Conservation (phyloP, 768 basidiomycete genomes). For the Phanerodontia chrysosporium region DNA sequence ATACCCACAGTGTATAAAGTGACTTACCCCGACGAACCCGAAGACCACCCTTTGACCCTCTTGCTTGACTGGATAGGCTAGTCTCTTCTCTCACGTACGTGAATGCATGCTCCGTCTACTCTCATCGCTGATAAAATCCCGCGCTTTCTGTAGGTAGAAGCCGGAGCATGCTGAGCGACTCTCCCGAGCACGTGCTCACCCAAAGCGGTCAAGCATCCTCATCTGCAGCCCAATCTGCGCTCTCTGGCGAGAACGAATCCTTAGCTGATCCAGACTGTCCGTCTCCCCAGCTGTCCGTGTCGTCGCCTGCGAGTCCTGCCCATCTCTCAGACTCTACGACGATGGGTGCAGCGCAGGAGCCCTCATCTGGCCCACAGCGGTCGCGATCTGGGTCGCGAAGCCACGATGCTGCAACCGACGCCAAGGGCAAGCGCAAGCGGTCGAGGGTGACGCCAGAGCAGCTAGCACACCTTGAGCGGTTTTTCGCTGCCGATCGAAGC, state of each 20-base stretch:
- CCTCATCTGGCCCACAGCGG: slow-evolving; percentile 6
- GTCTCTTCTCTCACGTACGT: background rate
- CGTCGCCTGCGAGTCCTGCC: slow-evolving; percentile 6
- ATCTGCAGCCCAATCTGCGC: background rate
- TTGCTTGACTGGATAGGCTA: background rate
- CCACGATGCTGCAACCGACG: slow-evolving; percentile 14
- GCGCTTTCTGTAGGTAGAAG: slow-evolving; percentile 1
- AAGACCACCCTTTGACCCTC: background rate
- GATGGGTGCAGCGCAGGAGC: background rate
- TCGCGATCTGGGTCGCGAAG: slow-evolving; percentile 7
- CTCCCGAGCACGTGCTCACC: slow-evolving; percentile 5
- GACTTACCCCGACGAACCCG: background rate
- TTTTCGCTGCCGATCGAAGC: slow-evolving; percentile 64
- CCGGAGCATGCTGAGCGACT: slow-evolving; percentile 1
- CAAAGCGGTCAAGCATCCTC: background rate
- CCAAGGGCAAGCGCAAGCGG: slow-evolving; percentile 64
- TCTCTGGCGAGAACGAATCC: background rate
- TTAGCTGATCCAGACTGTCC: slow-evolving; percentile 1
- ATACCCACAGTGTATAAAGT: background rate
- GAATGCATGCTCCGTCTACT: background rate
- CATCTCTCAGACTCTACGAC: background rate
- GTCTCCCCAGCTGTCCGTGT: background rate
- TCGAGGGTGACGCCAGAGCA: slow-evolving; percentile 79
- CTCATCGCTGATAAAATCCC: background rate
- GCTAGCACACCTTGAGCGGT: slow-evolving; percentile 67